These are phyloP conservation scores for Crucihimalaya himalaica DNA, from an alignment of 345 rosid genomes.

Conservation along the genomic window DNA sequence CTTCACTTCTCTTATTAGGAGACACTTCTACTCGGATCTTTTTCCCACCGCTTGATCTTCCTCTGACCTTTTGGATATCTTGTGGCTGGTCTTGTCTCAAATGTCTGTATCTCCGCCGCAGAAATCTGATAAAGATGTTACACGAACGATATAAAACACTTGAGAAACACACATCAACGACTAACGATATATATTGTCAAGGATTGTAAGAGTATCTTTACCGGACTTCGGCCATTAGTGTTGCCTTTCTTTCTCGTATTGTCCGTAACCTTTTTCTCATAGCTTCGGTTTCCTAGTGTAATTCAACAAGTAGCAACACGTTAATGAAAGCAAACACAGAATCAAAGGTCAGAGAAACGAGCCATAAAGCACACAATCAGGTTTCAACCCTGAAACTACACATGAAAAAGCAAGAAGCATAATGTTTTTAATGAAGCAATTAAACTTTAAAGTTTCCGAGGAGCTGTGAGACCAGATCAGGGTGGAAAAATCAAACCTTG, in stretches of 20 bases:
- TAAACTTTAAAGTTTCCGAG: background rate
- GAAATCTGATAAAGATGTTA: conserved; percentile 48
- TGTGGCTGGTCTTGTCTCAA: conserved; percentile 50
- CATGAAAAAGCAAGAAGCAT: background rate
- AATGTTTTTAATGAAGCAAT: conserved; percentile 25
- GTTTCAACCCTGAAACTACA: background rate
- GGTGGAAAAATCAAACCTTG: conserved; percentile 2
- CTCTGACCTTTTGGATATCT: conserved; percentile 15
- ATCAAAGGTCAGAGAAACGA: background rate
- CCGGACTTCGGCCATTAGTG: conserved; percentile 73
- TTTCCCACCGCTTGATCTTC: conserved; percentile 31
- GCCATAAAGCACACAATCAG: background rate
- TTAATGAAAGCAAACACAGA: conserved; percentile 7
- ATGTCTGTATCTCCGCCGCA: conserved; percentile 59
- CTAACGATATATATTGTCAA: background rate
- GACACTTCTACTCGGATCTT: conserved; percentile 24
- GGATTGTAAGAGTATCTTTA: conserved; percentile 36
- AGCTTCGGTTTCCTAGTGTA: conserved; percentile 62
- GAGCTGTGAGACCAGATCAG: conserved; percentile 26
- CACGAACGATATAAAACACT: background rate
- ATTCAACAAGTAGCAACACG: background rate
- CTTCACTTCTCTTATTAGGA: conserved; percentile 11
- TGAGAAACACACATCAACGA: conserved; percentile 12
- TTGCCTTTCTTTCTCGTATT: conserved; percentile 57
- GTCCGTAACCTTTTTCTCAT: conserved; percentile 48